phyloP scores from a whole-genome alignment of 2,329 filamentous ascomycete species.

The Talaromyces sp. region DNA sequence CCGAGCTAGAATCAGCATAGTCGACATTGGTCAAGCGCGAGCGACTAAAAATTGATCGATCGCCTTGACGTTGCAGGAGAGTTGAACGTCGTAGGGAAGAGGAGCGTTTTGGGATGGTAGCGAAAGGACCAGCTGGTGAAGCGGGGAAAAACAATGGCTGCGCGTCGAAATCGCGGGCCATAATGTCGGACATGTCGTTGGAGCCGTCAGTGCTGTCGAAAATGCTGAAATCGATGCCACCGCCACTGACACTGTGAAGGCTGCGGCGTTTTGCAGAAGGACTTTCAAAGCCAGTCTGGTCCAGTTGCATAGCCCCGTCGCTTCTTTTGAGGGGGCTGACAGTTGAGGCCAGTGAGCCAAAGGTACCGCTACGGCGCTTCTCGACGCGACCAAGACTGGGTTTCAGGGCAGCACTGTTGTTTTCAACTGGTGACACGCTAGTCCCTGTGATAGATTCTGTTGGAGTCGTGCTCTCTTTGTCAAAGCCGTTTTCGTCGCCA shows the following conservation, averaged over 20 bases:
- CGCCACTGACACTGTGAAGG: slow-evolving; percentile 65
- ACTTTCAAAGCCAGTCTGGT: slow-evolving; percentile 70
- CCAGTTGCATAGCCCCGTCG: slow-evolving; percentile 82
- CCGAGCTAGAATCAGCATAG: slow-evolving; percentile 49
- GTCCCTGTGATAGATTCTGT: neutral
- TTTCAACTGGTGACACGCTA: slow-evolving; percentile 24
- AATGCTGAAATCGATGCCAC: slow-evolving; percentile 59
- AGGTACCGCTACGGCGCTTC: slow-evolving; percentile 42
- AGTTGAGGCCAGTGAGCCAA: slow-evolving; percentile 50
- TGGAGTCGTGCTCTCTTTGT: neutral
- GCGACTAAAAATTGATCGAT: slow-evolving; percentile 52
- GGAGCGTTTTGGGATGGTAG: slow-evolving; percentile 59
- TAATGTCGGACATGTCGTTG: slow-evolving; percentile 20
- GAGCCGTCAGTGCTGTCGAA: slow-evolving; percentile 53
- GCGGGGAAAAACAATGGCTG: slow-evolving; percentile 23
- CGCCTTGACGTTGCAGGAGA: slow-evolving; percentile 72
- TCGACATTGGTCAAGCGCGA: slow-evolving; percentile 26
- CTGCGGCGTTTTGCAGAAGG: slow-evolving; percentile 89
- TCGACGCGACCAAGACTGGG: slow-evolving; percentile 41
- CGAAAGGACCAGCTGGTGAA: slow-evolving; percentile 43
- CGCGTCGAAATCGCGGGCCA: slow-evolving; percentile 20
- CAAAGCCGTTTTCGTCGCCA: slow-evolving; percentile 40
- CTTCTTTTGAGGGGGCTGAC: slow-evolving; percentile 87
- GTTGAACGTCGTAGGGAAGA: slow-evolving; percentile 81
- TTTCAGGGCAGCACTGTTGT: slow-evolving; percentile 29